These are phyloP conservation scores for Suillus discolor DNA, from an alignment of 768 basidiomycete species.

Conservation along the genomic window DNA sequence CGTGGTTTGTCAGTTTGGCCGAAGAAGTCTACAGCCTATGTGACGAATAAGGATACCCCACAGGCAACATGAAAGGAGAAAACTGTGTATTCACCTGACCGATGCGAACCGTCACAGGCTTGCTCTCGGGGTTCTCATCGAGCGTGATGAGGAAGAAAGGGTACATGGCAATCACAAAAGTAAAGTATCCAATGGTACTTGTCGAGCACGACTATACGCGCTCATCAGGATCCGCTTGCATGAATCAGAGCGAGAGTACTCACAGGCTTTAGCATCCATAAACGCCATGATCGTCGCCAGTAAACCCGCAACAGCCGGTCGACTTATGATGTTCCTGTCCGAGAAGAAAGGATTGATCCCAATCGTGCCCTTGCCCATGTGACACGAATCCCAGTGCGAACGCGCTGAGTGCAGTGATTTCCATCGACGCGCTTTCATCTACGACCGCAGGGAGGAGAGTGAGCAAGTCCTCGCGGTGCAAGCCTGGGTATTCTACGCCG, in stretches of 20 bases:
- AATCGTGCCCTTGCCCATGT: conserved; percentile 99
- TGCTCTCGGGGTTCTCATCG: conserved; percentile 84
- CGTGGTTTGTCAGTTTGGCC: conserved; percentile 97
- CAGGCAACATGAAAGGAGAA: neutral
- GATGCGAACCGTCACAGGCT: conserved; percentile 92
- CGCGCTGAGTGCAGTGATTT: conserved; percentile 83
- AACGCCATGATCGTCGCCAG: conserved; percentile 89
- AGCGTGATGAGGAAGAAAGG: conserved; percentile 98
- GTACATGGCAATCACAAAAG: conserved; percentile 96
- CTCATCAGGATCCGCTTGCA: neutral
- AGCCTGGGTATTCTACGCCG: conserved; percentile 91
- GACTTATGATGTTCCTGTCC: conserved; percentile 88
- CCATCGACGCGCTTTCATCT: conserved; percentile 85
- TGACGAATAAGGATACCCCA: conserved; percentile 9
- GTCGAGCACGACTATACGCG: conserved; percentile 79
- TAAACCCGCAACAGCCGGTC: conserved; percentile 86
- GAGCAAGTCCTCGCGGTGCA: conserved; percentile 84
- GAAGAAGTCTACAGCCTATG: conserved; percentile 92
- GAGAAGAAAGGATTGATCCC: conserved; percentile 96
- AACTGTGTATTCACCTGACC: conserved; percentile 62
- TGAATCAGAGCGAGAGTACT: conserved; percentile 37
- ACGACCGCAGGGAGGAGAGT: conserved; percentile 76
- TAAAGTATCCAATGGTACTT: conserved; percentile 99
- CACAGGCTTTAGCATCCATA: conserved; percentile 91
- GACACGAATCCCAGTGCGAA: conserved; percentile 93